These are phyloP conservation scores for Barnettozyma pratensis DNA, from an alignment of 805 yeast species.

Conservation along the genomic window DNA sequence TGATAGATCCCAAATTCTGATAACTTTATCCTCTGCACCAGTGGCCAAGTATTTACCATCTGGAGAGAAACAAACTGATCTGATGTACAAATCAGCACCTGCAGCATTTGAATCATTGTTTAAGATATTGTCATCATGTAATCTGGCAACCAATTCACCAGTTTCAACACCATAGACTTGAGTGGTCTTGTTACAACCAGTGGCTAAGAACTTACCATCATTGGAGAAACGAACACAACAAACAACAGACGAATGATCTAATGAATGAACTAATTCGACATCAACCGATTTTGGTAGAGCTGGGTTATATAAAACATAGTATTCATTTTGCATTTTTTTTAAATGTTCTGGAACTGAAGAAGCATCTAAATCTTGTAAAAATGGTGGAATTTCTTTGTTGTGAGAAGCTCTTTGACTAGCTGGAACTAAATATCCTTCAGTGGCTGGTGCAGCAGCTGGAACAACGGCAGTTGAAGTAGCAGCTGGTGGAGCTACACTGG, in stretches of 20 bases:
- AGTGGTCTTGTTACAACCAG: slow-evolving; percentile 95
- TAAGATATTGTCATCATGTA: slow-evolving; percentile 70
- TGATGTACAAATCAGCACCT: slow-evolving; percentile 80
- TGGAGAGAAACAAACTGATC: slow-evolving; percentile 95
- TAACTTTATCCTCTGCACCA: slow-evolving; percentile 86
- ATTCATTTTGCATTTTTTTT: slow-evolving; percentile 80
- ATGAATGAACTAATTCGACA: slow-evolving; percentile 81
- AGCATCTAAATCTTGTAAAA: slow-evolving; percentile 74
- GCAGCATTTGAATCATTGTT: slow-evolving; percentile 33
- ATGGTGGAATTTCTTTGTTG: slow-evolving; percentile 76
- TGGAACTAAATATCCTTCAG: slow-evolving; percentile 33
- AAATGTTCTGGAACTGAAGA: slow-evolving; percentile 66
- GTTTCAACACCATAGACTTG: slow-evolving; percentile 91
- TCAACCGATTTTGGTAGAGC: slow-evolving; percentile 72
- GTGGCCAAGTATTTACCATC: slow-evolving; percentile 92
- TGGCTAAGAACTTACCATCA: slow-evolving; percentile 89
- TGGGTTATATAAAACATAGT: slow-evolving; percentile 87
- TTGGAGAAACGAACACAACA: slow-evolving; percentile 93
- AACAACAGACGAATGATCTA: slow-evolving; percentile 91
- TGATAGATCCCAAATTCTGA: slow-evolving; percentile 93
- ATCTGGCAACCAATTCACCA: slow-evolving; percentile 82
- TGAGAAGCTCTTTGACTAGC: slow-evolving; percentile 39
- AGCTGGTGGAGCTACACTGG: slow-evolving; percentile 21
- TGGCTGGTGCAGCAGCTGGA: slow-evolving; percentile 17
- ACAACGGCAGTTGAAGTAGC: slow-evolving; percentile 16